Evolutionary conservation across 352 stramenopile genomes (phyloP), one percentile per base, ranked within the genome.

Genomic region (Globisporangium cylindrosporum): DNA sequence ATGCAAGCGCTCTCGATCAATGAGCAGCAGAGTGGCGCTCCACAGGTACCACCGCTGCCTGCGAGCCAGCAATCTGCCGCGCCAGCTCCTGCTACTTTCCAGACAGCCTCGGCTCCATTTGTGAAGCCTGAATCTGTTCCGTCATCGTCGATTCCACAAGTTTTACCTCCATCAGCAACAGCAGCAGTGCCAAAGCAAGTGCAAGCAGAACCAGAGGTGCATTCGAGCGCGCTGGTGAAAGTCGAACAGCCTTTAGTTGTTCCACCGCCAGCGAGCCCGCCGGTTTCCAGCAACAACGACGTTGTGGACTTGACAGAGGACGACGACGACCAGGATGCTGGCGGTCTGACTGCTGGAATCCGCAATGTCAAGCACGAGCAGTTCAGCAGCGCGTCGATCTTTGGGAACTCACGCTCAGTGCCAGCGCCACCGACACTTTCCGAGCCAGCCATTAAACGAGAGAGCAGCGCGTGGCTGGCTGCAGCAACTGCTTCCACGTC

Each of bases 281-380:
- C 8, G 15, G 27, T n/a, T 46, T 43, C 41, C 22, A 32, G 22
- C 46, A 48, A 51, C n/a, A 53, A 20, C 5, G 34, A 56, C 46
- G 38, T 78, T 0, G 67, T 81, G 27, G 75, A 81, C 60, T 51
- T 81, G 20, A 81, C 75, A 4, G 75, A 72, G 34, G 74, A 78
- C 55, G 67, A 66, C 29, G 53, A 66, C 7, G 61, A 69, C 20
- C 8, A 29, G 32, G 36, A 57, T 15, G 10, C 24, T 0, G 6
- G 9, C 7, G 54, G 54, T 25, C 29, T 59, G 55, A 20, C 27
- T 24, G 29, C 27, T 43, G 29, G 55, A 1, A 60, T 60, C 3
- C 55, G 55, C 55, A 60, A 41, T 43, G 55, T 64, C n/a, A 69
- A 64, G 64, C 27, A 24, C 46, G 63, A 69, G n/a, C 63, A 29